Base-by-base conservation (phyloP, 1,284 basidiomycete genomes). In the Wallemia hederae region DNA sequence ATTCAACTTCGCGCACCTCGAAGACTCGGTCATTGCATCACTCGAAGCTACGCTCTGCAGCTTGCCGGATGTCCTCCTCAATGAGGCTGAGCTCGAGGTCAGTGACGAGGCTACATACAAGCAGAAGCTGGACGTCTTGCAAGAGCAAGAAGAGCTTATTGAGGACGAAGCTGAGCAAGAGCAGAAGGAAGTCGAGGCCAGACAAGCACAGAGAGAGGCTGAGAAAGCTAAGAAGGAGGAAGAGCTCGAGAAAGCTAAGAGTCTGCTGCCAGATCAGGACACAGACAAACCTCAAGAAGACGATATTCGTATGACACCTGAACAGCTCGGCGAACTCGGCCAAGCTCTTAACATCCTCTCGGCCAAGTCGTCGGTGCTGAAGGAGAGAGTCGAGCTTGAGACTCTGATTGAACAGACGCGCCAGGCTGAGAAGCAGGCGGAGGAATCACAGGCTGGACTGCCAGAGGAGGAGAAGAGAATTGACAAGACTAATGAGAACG, bases 91-190 rank as follows among this genome's bases (percentile, higher is more conserved):
- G 72, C 78, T 98, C 59, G 85, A 90, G 71, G 90, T 97, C 56
- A 87, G 89, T 67, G 89, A 94, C 60, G 83, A 85, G 60, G 86
- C 90, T 17, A 88, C 82, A 66, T 96, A 96, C 78, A 94, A 96
- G 76, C 88, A 97, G 75, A 90, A 92, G 72, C 79, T 98, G 62
- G 92, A 96, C 66, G 92, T 99, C 7, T 75, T 99, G 70, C 85
- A 94, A 68, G 87, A 99, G 70, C 92, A 98, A 72, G 89, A 98
- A 70, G 92, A 98, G 71, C 84, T 99, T 63, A 99, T 99, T 69
- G 91, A 97, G 71, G 92, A 97, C 70, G 92, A 98, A 72, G 82
- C 91, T 64, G 92, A 96, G 70, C 92, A 98, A 72, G 94, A 98
- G 67, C 80, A 87, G 69, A 91, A 94, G 71, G 91, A 94, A 70